Evolutionary conservation across 2,329 filamentous ascomycete genomes (phyloP).

Genomic region (Leptographium radiaticola): DNA sequence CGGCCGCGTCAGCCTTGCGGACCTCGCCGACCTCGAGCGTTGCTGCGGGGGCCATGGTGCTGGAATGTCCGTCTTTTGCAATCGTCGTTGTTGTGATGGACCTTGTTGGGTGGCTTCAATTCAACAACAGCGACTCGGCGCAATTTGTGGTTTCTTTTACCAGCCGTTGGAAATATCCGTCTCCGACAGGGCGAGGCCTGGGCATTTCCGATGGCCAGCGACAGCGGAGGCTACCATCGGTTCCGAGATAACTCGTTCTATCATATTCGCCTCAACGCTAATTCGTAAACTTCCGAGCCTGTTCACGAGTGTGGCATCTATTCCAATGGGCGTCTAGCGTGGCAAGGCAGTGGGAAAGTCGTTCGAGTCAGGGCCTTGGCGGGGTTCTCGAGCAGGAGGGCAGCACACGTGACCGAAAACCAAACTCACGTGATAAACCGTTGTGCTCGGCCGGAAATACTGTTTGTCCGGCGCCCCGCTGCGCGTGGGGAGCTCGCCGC

Average conservation of each 20-base stretch:
- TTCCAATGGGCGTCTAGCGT: too few species aligned
- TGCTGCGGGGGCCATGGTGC: slow-evolving; percentile 15
- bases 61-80: neutral
- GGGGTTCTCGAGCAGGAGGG: too few species aligned
- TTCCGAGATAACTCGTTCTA: neutral
- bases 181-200: neutral
- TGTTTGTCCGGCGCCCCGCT: neutral
- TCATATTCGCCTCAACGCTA: neutral
- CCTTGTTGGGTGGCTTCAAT: too few species aligned
- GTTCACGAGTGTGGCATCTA: too few species aligned
- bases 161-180: neutral
- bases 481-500: neutral
- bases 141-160: neutral
- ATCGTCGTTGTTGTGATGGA: too few species aligned
- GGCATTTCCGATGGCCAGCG: neutral
- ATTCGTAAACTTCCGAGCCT: neutral
- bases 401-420: too few species aligned
- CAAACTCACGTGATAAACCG: neutral
- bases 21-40: slow-evolving; percentile 2
- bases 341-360: too few species aligned
- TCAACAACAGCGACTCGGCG: too few species aligned
- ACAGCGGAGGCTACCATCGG: neutral
- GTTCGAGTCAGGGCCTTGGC: too few species aligned
- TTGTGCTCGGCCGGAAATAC: neutral
- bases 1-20: slow-evolving; percentile 1